Percentiles rank a stretch among this genome's conserved stretches.
Conservation (phyloP, 2,329 filamentous ascomycete genomes). For the Aspergillus latus region DNA sequence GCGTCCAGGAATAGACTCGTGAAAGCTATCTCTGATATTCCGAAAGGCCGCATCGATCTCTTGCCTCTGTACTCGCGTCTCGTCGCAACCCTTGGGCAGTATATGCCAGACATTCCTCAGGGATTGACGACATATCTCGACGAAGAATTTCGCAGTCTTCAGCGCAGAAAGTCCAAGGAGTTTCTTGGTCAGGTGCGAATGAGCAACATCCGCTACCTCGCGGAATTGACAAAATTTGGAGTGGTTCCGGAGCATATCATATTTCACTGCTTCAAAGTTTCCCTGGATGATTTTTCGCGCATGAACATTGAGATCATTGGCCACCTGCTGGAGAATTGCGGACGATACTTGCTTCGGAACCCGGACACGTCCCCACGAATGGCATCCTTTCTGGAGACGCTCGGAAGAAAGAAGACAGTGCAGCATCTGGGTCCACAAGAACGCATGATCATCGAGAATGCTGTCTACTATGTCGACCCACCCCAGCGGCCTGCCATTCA, state of each 20-base stretch:
- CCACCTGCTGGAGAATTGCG: slow-evolving; percentile 93
- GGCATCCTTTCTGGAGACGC: slow-evolving; percentile 87
- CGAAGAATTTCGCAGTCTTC: slow-evolving; percentile 92
- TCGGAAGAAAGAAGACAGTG: slow-evolving; percentile 92
- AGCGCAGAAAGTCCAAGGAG: slow-evolving; percentile 95
- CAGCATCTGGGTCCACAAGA: slow-evolving; percentile 95
- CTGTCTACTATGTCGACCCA: slow-evolving; percentile 95
- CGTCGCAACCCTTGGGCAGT: slow-evolving; percentile 87
- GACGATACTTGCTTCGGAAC: slow-evolving; percentile 87
- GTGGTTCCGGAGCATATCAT: slow-evolving; percentile 98
- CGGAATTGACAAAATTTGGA: slow-evolving; percentile 95
- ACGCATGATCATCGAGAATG: slow-evolving; percentile 97
- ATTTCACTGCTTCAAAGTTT: slow-evolving; percentile 97
- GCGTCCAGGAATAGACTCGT: slow-evolving; percentile 91
- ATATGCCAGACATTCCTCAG: slow-evolving; percentile 92
- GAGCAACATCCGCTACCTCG: slow-evolving; percentile 94
- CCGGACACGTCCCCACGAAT: slow-evolving; percentile 91
- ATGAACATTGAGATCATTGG: slow-evolving; percentile 99
- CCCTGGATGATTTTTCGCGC: slow-evolving; percentile 92
- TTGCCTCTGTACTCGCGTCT: slow-evolving; percentile 89
- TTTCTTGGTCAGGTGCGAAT: slow-evolving; percentile 92
- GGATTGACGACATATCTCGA: slow-evolving; percentile 89
- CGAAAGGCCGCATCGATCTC: slow-evolving; percentile 88
- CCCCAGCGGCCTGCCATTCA: slow-evolving; percentile 90
- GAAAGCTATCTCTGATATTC: slow-evolving; percentile 90